Evolutionary conservation across 805 yeast species (phyloP).

Genomic region (Saturnispora mendoncae): DNA sequence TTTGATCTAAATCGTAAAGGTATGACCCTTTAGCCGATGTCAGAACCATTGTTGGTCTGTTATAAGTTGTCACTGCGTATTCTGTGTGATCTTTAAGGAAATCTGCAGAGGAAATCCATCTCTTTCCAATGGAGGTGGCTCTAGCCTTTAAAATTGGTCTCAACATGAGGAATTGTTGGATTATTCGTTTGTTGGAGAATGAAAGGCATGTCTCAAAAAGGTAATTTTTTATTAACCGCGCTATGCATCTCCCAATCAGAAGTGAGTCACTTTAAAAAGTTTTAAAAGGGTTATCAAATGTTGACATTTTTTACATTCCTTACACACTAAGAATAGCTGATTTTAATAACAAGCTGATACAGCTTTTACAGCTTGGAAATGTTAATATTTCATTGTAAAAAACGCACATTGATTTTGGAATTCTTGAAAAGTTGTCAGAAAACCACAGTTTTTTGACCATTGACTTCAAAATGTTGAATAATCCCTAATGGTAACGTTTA

Average conservation of each 20-base stretch:
- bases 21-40: conserved; percentile 76
- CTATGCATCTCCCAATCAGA: not conserved
- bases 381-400: no score
- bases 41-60: conserved; percentile 69
- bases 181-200: not conserved
- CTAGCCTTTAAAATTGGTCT: not conserved
- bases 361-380: no score
- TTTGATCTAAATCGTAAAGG: conserved; percentile 71
- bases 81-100: conserved; percentile 21
- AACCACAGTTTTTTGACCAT: no score
- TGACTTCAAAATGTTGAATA: no score
- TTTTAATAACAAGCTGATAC: no score
- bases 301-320: no score
- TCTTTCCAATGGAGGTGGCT: not conserved
- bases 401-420: no score
- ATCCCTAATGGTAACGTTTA: no score
- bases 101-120: conserved; percentile 25
- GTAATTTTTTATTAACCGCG: conserved; percentile 4
- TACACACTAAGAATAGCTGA: no score
- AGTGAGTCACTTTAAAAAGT: not conserved
- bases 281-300: no score
- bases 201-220: not conserved
- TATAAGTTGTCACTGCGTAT: conserved; percentile 66
- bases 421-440: no score
- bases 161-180: not conserved